A percentile compares a stretch with the other conserved stretches of the same genome.
These are phyloP conservation scores for Venturia effusa DNA, from an alignment of 2,329 filamentous ascomycete genomes.

Conservation along the genomic window DNA sequence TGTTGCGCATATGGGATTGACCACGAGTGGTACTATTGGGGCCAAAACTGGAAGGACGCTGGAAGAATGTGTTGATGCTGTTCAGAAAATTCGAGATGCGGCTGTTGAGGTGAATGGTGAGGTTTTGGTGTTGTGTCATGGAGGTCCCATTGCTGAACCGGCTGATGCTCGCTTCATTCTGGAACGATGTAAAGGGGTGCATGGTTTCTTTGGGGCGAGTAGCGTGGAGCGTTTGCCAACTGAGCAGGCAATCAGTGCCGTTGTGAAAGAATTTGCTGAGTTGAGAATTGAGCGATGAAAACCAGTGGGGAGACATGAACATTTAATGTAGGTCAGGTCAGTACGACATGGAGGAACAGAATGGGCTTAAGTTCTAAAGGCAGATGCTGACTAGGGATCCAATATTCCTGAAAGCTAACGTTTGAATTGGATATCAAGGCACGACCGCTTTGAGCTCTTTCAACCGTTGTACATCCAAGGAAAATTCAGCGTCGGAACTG, in stretches of 20 bases:
- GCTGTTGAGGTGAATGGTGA: constrained; percentile 45
- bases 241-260: constrained; percentile 52
- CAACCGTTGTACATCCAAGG: too few species aligned
- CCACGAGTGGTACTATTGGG: constrained; percentile 53
- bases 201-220: constrained; percentile 62
- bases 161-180: constrained; percentile 55
- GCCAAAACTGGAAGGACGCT: constrained; percentile 49
- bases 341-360: too few species aligned
- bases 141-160: constrained; percentile 55
- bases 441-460: too few species aligned
- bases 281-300: constrained; percentile 13
- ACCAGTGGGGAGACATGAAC: neutral
- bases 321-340: neutral
- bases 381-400: too few species aligned
- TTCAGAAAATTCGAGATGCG: constrained; percentile 55
- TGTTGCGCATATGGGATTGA: constrained; percentile 59
- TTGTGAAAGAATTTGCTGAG: constrained; percentile 44
- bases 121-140: constrained; percentile 59
- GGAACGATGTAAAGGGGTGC: constrained; percentile 48
- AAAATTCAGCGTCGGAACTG: too few species aligned
- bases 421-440: too few species aligned
- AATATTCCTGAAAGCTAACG: too few species aligned
- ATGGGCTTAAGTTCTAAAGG: too few species aligned
- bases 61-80: constrained; percentile 50
- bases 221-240: constrained; percentile 60